These are phyloP conservation scores for Boletus subcaerulescens DNA, from an alignment of 768 basidiomycete genomes.

Conservation along the genomic window DNA sequence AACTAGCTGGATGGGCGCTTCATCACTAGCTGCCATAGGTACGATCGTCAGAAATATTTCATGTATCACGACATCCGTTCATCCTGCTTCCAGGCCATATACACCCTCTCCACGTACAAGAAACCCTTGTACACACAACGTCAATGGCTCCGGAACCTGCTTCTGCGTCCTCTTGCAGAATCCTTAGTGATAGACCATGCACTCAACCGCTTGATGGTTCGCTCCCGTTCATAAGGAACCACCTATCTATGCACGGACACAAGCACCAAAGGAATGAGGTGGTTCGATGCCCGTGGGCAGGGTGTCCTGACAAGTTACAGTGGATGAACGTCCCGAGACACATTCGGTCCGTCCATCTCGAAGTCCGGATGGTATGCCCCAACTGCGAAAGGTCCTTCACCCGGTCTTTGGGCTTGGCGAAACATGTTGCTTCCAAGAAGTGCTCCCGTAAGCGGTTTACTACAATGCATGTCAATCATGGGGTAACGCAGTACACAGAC, in stretches of 20 bases:
- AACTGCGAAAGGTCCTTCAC: slow-evolving; percentile 11
- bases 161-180: not conserved
- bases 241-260: slow-evolving; percentile 4
- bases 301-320: slow-evolving; percentile 2
- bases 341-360: slow-evolving; percentile 8
- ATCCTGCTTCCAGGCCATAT: not conserved
- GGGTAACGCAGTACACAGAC: not conserved
- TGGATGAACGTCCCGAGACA: slow-evolving; percentile 13
- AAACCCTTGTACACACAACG: not conserved
- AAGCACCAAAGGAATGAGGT: not conserved
- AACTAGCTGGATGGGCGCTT: slow-evolving; percentile 1
- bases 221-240: not conserved
- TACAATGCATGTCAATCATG: not conserved
- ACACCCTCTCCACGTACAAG: not conserved
- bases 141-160: not conserved
- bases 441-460: not conserved
- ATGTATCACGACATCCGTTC: not conserved
- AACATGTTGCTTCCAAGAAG: slow-evolving; percentile 9
- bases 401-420: slow-evolving; percentile 8
- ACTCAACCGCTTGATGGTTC: slow-evolving; percentile 1
- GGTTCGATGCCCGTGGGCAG: slow-evolving; percentile 5
- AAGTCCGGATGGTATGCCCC: slow-evolving; percentile 5
- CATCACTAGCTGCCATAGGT: not conserved
- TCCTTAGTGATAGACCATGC: not conserved
- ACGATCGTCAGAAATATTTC: not conserved